Conservation (phyloP, 2,329 filamentous ascomycete genomes). For the Akanthomyces muscarius region DNA sequence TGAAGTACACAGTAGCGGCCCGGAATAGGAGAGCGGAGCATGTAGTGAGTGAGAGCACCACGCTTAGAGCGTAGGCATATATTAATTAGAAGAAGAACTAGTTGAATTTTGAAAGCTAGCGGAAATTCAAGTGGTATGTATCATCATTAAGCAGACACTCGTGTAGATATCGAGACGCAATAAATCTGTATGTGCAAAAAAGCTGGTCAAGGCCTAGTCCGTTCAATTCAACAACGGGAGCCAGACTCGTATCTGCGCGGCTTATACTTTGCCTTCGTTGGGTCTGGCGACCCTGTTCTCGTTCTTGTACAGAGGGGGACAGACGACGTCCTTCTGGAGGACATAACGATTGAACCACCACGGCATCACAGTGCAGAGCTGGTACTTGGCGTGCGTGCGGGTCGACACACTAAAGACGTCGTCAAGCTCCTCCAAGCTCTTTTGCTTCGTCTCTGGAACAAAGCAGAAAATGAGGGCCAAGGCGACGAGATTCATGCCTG, state of each 20-base stretch:
- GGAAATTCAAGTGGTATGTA: not conserved
- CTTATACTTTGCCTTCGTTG: conserved; percentile 6
- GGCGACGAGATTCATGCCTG: conserved; percentile 55
- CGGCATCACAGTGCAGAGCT: conserved; percentile 31
- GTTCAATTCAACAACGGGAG: not conserved
- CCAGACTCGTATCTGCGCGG: not conserved
- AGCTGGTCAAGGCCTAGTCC: not conserved
- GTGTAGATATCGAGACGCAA: not conserved
- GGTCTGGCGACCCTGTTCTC: not conserved
- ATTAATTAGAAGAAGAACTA: not conserved
- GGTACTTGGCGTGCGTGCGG: conserved; percentile 30
- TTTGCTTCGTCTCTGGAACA: conserved; percentile 50
- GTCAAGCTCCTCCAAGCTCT: conserved; percentile 34
- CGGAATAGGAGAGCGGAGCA: not conserved
- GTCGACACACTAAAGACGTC: conserved; percentile 36
- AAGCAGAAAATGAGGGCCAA: conserved; percentile 62
- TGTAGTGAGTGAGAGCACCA: not conserved
- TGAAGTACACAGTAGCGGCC: not conserved
- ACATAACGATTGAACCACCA: conserved; percentile 31
- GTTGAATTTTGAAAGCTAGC: not conserved
- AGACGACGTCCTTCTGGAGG: not conserved
- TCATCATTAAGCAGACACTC: not conserved
- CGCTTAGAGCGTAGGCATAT: not conserved
- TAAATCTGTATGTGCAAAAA: not conserved
- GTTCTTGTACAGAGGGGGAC: conserved; percentile 8